Base-by-base conservation (phyloP, 225 moss, liverwort and hornwort species). In the Neckera pumila region DNA sequence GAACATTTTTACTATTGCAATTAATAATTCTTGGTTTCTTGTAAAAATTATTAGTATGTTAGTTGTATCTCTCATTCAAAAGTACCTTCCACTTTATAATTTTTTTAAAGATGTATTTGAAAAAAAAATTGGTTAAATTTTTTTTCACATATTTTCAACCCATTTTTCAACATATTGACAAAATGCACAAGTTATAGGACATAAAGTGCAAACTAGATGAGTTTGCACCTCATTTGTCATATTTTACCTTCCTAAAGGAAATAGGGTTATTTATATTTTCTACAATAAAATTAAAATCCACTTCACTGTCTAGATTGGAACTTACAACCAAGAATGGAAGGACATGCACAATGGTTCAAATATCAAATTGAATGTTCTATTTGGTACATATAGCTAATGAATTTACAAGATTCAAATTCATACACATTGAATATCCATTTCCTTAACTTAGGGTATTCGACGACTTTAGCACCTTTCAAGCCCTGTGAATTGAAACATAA, bases 261-360 rank as follows among this genome's bases (percentile, higher is more conserved):
- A 0, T 43, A 0, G 2, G 3, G 2, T 42, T 42, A 42, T 1
- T 42, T 42, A 43, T 2, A 8, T 43, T 43, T 42, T 71, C 16
- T 43, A 72, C 3, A 43, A 72, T 72, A 43, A 42, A 72, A 17
- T 28, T 27, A 72, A 43, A 43, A 27, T 72, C 9, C 5, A 27
- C 5, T 2, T 2, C 2, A n/a, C 17, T 0, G 3, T 16, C 2
- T 10, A 43, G 16, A 72, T 3, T 43, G 3, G 27, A 72, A 6
- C 6, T 43, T 10, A 43, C 17, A 72, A 16, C 3, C 6, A 72
- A 72, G 1, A 17, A 72, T 40, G 10, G 17, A 43, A 71, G 10
- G 43, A 72, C 10, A 10, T 27, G 3, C 3, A 43, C 3, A 17
- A 17, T 17, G 17, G 2, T 72, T 72, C 43, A 43, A 72, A 43